A percentile compares a stretch with the other conserved stretches of the same genome.
Conservation (phyloP, 2,329 filamentous ascomycete genomes). For the Lizonia empirigonia region DNA sequence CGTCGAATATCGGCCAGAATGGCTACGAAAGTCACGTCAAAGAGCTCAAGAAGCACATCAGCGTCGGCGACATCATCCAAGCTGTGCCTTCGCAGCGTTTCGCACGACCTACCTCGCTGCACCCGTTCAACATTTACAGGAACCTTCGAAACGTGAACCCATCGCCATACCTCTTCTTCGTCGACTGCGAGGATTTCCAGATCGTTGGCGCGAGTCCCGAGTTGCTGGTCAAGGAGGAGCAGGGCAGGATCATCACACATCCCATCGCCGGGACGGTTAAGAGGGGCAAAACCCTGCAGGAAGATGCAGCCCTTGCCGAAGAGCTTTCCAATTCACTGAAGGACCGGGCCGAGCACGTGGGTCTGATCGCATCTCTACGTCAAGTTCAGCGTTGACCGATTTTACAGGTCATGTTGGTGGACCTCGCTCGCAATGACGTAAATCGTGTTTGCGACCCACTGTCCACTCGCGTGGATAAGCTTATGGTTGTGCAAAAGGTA, state of each 20-base stretch:
- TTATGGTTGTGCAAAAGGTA: constrained; percentile 72
- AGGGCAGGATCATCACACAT: constrained; percentile 88
- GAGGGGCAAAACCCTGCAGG: constrained; percentile 77
- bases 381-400: constrained; percentile 50
- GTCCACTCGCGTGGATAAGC: constrained; percentile 85
- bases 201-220: constrained; percentile 95
- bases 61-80: constrained; percentile 93
- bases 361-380: constrained; percentile 15
- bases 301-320: constrained; percentile 79
- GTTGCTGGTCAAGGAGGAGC: constrained; percentile 88
- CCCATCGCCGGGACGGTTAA: constrained; percentile 96
- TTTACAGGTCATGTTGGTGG: constrained; percentile 91
- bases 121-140: constrained; percentile 98
- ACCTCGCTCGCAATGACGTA: constrained; percentile 93
- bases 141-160: constrained; percentile 97
- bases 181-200: constrained; percentile 89
- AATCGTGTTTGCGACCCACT: constrained; percentile 93
- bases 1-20: constrained; percentile 84
- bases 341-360: constrained; percentile 63
- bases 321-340: constrained; percentile 82
- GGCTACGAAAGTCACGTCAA: constrained; percentile 94
- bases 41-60: constrained; percentile 86
- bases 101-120: constrained; percentile 83
- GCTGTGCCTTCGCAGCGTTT: constrained; percentile 94
- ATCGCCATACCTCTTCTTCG: constrained; percentile 95